These are phyloP conservation scores for Seminavis robusta DNA, from an alignment of 108 stramenopile genomes.

Conservation along the genomic window DNA sequence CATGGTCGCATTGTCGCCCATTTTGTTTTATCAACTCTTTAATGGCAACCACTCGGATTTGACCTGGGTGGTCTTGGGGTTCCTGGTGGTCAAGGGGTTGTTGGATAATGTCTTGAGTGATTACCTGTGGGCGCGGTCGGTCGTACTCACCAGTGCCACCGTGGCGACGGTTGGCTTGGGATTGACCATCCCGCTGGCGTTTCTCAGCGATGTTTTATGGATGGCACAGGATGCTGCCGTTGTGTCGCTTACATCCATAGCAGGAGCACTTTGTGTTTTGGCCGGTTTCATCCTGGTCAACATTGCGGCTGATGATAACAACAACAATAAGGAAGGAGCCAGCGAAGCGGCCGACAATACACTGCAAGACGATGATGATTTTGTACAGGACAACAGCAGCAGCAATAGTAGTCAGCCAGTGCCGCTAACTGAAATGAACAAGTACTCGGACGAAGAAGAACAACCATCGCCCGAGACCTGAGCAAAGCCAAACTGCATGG, in stretches of 20 bases:
- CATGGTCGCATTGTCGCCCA: conserved; percentile 53
- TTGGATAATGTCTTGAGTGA: conserved; percentile 89
- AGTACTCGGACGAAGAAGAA: no score
- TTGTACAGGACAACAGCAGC: no score
- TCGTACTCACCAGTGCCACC: conserved; percentile 95
- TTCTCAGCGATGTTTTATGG: conserved; percentile 63
- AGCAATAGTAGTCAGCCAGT: no score
- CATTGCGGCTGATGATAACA: conserved; percentile 31
- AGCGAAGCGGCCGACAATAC: no score
- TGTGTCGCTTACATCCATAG: conserved; percentile 18
- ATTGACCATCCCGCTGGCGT: conserved; percentile 95
- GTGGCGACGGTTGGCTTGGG: conserved; percentile 95
- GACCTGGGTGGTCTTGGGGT: no score
- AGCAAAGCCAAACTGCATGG: no score
- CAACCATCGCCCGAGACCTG: no score
- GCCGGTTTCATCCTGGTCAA: conserved; percentile 81
- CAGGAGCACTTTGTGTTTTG: conserved; percentile 68
- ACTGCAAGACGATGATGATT: no score
- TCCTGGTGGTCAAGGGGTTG: conserved; percentile 56
- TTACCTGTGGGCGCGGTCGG: conserved; percentile 94
- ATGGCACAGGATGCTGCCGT: not conserved
- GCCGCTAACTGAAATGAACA: no score
- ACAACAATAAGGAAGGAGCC: no score
- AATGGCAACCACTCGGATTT: no score
- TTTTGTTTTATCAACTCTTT: conserved; percentile 57